Evolutionary conservation across 2,329 filamentous ascomycete genomes (phyloP).

Genomic region (Phyllosticta ampelicida): DNA sequence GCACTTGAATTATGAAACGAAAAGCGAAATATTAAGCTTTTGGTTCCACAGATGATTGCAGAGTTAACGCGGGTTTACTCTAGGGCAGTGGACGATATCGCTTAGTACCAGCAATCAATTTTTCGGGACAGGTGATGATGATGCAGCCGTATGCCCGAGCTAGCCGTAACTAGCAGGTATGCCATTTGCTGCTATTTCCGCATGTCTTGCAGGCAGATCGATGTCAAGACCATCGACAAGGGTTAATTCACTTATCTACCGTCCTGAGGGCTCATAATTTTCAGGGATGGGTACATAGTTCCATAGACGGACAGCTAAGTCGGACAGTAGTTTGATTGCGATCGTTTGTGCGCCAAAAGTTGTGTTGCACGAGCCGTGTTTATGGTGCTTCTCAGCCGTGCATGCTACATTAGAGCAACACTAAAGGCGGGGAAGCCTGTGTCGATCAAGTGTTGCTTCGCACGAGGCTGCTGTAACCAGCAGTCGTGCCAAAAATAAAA

Average conservation of each 20-base stretch:
- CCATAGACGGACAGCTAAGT: background rate
- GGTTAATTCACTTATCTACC: background rate
- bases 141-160: background rate
- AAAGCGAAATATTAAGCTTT: background rate
- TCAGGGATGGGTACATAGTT: background rate
- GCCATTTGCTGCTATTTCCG: background rate
- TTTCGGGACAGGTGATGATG: background rate
- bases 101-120: background rate
- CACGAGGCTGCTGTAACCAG: background rate
- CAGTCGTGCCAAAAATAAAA: background rate
- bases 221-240: background rate
- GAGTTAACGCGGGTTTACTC: background rate
- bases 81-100: background rate
- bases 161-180: background rate
- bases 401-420: background rate
- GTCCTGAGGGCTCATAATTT: background rate
- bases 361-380: background rate
- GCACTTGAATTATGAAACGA: background rate
- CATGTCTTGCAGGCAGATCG: background rate
- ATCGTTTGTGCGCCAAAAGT: background rate
- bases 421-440: background rate
- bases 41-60: background rate
- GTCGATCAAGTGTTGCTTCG: background rate
- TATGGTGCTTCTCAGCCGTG: background rate
- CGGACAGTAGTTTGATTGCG: background rate